These are phyloP conservation scores for Hypoxylon sp. DNA, from an alignment of 2,329 filamentous ascomycete species.

Conservation along the genomic window DNA sequence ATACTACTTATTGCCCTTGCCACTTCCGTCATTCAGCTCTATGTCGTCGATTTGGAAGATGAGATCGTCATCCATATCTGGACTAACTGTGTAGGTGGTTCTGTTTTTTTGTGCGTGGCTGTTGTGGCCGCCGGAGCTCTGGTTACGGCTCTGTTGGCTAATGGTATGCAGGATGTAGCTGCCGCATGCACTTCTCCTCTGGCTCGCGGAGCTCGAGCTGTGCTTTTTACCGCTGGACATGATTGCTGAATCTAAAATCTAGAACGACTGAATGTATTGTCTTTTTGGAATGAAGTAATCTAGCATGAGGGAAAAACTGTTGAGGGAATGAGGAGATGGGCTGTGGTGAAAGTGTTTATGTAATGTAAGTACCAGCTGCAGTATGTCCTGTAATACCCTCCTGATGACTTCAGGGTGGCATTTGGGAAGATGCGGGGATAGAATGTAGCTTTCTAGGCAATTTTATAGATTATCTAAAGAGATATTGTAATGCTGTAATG, in stretches of 20 bases:
- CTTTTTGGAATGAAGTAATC: background rate
- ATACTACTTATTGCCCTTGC: slow-evolving; percentile 11
- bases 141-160: slow-evolving; percentile 13
- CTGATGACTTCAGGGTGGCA: slow-evolving; percentile 13
- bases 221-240: slow-evolving; percentile 28
- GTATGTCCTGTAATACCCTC: slow-evolving; percentile 1
- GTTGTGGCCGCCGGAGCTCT: slow-evolving; percentile 14
- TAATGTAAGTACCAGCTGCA: slow-evolving; percentile 4
- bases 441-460: slow-evolving; percentile 5
- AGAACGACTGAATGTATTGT: background rate
- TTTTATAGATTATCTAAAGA: slow-evolving; percentile 24
- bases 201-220: slow-evolving; percentile 5
- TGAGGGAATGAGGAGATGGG: slow-evolving; percentile 3
- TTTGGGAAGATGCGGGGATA: slow-evolving; percentile 35
- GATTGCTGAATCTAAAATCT: slow-evolving; percentile 4
- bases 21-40: slow-evolving; percentile 6
- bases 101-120: background rate
- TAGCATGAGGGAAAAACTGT: background rate
- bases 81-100: slow-evolving; percentile 2
- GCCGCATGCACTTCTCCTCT: slow-evolving; percentile 3
- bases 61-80: slow-evolving; percentile 33
- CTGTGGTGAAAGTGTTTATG: background rate
- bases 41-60: slow-evolving; percentile 41
- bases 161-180: background rate
- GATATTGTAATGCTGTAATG: slow-evolving; percentile 34